Conservation (phyloP, 495 filamentous ascomycete species). For the Aspergillus nidulans region DNA sequence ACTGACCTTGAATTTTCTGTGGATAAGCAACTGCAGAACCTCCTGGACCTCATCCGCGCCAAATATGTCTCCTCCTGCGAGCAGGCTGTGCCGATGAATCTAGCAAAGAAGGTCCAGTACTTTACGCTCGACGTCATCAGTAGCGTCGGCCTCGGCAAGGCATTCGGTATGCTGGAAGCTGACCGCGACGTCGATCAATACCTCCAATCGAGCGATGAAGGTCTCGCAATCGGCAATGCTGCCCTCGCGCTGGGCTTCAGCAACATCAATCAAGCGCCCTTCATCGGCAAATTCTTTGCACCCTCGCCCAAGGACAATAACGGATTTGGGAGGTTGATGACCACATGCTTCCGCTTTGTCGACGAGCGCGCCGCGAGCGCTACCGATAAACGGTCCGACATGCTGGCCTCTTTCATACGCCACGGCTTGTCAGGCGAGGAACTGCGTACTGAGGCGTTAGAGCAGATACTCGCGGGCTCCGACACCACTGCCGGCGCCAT, state of each 20-base stretch:
- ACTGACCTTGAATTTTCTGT: too few species aligned
- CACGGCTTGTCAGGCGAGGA: slow-evolving; percentile 33
- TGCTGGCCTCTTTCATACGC: slow-evolving; percentile 34
- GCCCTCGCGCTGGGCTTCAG: slow-evolving; percentile 16
- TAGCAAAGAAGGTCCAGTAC: not conserved
- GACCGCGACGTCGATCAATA: not conserved
- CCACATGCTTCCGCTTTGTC: slow-evolving; percentile 16
- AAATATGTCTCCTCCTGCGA: too few species aligned
- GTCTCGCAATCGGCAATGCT: not conserved
- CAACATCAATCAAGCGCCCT: slow-evolving; percentile 20
- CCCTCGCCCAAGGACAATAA: slow-evolving; percentile 28
- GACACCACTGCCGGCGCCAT: slow-evolving; percentile 60
- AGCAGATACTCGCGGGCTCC: slow-evolving; percentile 51
- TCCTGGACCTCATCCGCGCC: too few species aligned
- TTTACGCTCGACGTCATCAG: not conserved
- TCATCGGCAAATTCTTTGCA: slow-evolving; percentile 21
- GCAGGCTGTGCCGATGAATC: not conserved
- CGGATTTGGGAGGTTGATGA: slow-evolving; percentile 32
- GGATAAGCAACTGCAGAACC: too few species aligned
- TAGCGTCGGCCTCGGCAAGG: not conserved
- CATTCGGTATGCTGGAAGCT: not conserved
- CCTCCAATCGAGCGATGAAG: not conserved
- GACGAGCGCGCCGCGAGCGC: slow-evolving; percentile 19
- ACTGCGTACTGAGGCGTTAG: slow-evolving; percentile 27
- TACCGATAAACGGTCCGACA: slow-evolving; percentile 24